Evolutionary conservation across 495 filamentous ascomycete genomes (phyloP).

Genomic region (Trichocladium uniseriatum): DNA sequence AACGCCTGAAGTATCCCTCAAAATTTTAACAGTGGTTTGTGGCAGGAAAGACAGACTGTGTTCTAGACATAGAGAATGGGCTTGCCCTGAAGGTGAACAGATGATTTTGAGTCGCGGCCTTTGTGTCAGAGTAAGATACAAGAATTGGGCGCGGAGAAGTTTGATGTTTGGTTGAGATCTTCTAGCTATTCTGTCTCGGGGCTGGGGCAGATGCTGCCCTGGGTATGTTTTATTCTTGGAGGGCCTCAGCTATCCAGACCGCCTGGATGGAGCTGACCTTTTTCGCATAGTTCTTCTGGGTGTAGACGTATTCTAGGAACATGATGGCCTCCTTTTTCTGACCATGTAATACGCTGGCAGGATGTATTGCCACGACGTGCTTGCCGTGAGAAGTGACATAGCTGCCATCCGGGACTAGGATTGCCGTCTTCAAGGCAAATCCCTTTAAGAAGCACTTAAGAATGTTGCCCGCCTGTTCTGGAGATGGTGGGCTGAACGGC

Average conservation of each 20-base stretch:
- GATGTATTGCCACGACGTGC: constrained; percentile 82
- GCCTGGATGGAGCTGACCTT: constrained; percentile 81
- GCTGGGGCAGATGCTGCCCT: neutral
- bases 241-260: constrained; percentile 70
- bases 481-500: constrained; percentile 38
- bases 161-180: too few species aligned
- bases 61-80: too few species aligned
- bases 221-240: constrained; percentile 31
- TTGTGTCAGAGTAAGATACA: too few species aligned
- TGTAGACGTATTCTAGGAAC: constrained; percentile 94
- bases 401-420: constrained; percentile 71
- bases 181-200: too few species aligned
- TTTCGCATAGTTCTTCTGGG: constrained; percentile 81
- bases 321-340: constrained; percentile 88
- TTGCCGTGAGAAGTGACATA: constrained; percentile 79
- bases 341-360: constrained; percentile 74
- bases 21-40: too few species aligned
- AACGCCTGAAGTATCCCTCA: too few species aligned
- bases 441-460: constrained; percentile 75
- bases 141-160: too few species aligned
- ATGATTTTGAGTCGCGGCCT: too few species aligned
- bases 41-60: too few species aligned
- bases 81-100: too few species aligned
- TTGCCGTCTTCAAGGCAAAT: constrained; percentile 73
- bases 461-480: constrained; percentile 48